Base-by-base conservation (phyloP, 2,329 filamentous ascomycete genomes). In the Colletotrichum sp. region DNA sequence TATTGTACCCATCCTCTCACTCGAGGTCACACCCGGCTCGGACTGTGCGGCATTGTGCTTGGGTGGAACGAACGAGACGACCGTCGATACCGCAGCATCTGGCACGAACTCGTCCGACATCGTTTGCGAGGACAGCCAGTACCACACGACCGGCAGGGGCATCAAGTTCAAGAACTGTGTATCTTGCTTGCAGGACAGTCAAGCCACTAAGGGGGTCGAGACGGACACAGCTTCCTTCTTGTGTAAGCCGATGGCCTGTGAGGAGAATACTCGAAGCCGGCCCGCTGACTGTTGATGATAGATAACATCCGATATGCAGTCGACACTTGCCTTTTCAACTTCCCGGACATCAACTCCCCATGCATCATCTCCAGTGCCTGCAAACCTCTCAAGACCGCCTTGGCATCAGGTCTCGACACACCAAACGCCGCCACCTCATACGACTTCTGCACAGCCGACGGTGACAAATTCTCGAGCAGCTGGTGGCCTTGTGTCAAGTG, bases 11-110 rank as follows among this genome's bases (percentile, higher is more conserved):
- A 70, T 62, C 5, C 15, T 63, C 13, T 85, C 85, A 4, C 81
- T 91, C 5, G 83, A 89, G 69, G 87, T 91, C 3, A 87, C 89
- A 2, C 88, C 90, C 1, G 87, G 87, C 12, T 92, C 90, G 0
- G 79, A 84, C 12, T 92, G 90, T 79, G 85, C 89, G 1, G 81
- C 86, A 0, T 74, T 87, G 3, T 92, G 90, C 71, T 79, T 89
- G 6, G 85, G 89, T 74, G 81, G 83, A 4, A 73, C 80, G 0
- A 81, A 83, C 15, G 80, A 79, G 12, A 82, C 88, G 72, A 69
- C 80, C 0, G 78, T 82, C 36, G 81, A 85, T 24, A 78, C 87
- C 0, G 78, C 78, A 3, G 79, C 81, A 6, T 87, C 89, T 0
- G 84, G 79, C 6, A 91, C 88, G 1, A 86, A 82, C 21, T 77